Base-by-base conservation (phyloP, 352 stramenopile species). In the Pythium aphanidermatum region DNA sequence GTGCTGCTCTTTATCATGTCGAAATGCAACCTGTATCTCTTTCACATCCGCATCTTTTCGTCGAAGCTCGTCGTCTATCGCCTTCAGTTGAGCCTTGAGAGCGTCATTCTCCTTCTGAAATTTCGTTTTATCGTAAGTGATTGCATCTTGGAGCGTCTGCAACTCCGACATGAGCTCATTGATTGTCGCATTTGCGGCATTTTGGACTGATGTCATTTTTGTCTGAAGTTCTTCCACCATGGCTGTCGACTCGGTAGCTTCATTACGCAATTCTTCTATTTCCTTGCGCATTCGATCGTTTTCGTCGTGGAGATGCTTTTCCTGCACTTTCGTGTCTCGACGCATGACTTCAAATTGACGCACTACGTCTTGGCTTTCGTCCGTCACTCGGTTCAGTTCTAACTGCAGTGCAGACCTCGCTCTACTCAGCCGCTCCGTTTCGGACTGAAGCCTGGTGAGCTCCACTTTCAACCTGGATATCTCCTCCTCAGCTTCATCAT, bases 201-300 rank as follows among this genome's bases (percentile, higher is more conserved):
- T 83, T 49, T 89, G 77, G 20, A 89, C 74, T 0, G 77, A 81
- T 13, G 65, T 70, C 42, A 89, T 70, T 45, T 89, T 85, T 11
- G 39, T 53, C 31, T 89, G 77, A 24, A 89, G 35, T 44, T 86
- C 72, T 30, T 86, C 77, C 0, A 66, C 52, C 7, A 77, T 45
- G 0, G 63, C 60, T 13, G 32, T 50, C 1, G 46, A 57, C 17
- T 90, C 77, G 19, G 51, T 63, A 9, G 28, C 46, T 40, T 90
- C 77, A 0, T 50, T 23, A 2, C 63, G 55, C 11, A 63, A 10
- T 16, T 74, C 66, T 21, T 90, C 73, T 0, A 75, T 54, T 14
- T 90, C 74, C 42, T 66, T 73, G 5, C 48, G 59, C 42, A 74
- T 36, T 36, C 38, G 43, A 9, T 90, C 77, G 2, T 59, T 31